Evolutionary conservation across 192 early-diverging fungal species (phyloP).

Genomic region (Backusella luteola): DNA sequence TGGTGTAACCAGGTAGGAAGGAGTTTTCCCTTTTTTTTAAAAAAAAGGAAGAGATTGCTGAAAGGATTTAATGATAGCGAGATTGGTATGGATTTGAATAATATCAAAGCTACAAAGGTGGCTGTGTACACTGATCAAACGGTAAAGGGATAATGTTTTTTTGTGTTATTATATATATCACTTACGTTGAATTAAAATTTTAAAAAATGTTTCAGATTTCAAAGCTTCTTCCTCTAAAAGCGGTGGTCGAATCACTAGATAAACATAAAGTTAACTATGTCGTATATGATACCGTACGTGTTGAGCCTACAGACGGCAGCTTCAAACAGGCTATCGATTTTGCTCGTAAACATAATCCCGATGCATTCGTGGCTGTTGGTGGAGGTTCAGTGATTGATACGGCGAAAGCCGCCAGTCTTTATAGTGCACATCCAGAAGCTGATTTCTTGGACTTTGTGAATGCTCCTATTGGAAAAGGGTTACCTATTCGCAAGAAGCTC

Average conservation of each 20-base stretch:
- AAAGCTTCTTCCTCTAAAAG: constrained; percentile 71
- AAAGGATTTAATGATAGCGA: constrained; percentile 42
- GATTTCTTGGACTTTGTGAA: constrained; percentile 93
- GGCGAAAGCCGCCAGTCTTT: constrained; percentile 89
- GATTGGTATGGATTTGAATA: constrained; percentile 80
- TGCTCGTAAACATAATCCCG: constrained; percentile 68
- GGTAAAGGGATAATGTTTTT: constrained; percentile 31
- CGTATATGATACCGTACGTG: constrained; percentile 75
- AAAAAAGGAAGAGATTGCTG: background rate
- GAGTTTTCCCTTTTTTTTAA: background rate
- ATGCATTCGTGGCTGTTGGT: constrained; percentile 88
- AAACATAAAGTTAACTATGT: constrained; percentile 62
- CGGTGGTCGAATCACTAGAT: constrained; percentile 75
- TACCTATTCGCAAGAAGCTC: constrained; percentile 67
- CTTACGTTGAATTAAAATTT: background rate
- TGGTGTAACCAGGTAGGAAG: constrained; percentile 65
- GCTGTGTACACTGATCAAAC: constrained; percentile 83
- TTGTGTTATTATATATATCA: constrained; percentile 3
- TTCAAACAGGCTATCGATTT: constrained; percentile 84
- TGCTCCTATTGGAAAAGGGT: constrained; percentile 86
- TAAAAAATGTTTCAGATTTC: constrained; percentile 44
- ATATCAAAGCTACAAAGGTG: constrained; percentile 79
- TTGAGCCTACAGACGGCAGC: constrained; percentile 85
- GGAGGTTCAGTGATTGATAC: constrained; percentile 93
- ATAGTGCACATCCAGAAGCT: constrained; percentile 77